These are phyloP conservation scores for Ascobolus immersus DNA, from an alignment of 495 filamentous ascomycete species.

Conservation along the genomic window DNA sequence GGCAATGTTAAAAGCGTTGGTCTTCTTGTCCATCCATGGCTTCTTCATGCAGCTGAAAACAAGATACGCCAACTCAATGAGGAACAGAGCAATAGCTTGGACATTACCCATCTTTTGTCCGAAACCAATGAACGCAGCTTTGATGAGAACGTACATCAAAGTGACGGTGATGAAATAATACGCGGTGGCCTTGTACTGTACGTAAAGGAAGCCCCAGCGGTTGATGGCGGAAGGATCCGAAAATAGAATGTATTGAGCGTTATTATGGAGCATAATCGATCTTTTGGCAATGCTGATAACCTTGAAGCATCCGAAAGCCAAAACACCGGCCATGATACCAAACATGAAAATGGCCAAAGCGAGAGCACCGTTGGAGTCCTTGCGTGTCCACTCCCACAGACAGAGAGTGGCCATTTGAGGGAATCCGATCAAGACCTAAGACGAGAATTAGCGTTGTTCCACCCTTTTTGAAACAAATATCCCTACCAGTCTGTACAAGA, in stretches of 20 bases:
- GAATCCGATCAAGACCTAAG: conserved; percentile 62
- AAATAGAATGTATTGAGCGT: conserved; percentile 91
- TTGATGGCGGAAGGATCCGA: conserved; percentile 78
- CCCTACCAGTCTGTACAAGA: conserved; percentile 57
- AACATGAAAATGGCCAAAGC: conserved; percentile 78
- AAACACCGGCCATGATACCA: conserved; percentile 47
- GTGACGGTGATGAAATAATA: conserved; percentile 90
- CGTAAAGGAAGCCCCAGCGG: conserved; percentile 97
- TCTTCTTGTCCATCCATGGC: conserved; percentile 99
- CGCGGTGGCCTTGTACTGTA: conserved; percentile 85
- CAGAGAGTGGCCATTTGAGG: conserved; percentile 80
- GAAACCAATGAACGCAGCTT: conserved; percentile 77
- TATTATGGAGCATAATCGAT: conserved; percentile 76
- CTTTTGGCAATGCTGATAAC: conserved; percentile 71
- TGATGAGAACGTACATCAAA: conserved; percentile 55
- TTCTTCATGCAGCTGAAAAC: conserved; percentile 55
- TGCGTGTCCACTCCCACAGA: conserved; percentile 75
- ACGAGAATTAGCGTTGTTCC: too few species aligned
- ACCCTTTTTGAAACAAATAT: not conserved
- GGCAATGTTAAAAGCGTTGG: conserved; percentile 85
- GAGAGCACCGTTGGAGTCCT: conserved; percentile 68
- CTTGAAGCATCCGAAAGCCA: conserved; percentile 75
- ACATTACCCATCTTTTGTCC: conserved; percentile 45
- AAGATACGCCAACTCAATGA: conserved; percentile 64
- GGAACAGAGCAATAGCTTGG: conserved; percentile 61